Percentiles rank a stretch among this genome's conserved stretches.
Conservation (phyloP, 2,329 filamentous ascomycete genomes). For the Aspergillus flavus region DNA sequence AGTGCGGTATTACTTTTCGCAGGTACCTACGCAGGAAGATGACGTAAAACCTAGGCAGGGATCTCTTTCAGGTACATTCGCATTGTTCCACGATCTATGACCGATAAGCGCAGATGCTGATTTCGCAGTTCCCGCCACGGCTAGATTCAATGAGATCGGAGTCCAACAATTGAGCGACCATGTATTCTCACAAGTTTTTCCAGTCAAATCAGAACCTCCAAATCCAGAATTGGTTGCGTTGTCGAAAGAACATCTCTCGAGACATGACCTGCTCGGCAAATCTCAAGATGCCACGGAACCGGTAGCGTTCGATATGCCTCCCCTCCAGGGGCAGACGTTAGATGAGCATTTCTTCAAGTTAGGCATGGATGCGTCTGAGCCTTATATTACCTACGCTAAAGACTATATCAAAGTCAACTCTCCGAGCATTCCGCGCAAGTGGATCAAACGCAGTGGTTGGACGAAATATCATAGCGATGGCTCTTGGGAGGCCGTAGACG, state of each 20-base stretch:
- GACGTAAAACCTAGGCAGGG: slow-evolving; percentile 10
- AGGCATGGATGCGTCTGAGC: slow-evolving; percentile 82
- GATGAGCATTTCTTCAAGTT: slow-evolving; percentile 95
- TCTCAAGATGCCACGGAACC: slow-evolving; percentile 75
- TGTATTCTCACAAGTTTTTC: slow-evolving; percentile 83
- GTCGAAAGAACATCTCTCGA: slow-evolving; percentile 76
- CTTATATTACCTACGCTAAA: slow-evolving; percentile 75
- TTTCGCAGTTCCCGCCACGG: slow-evolving; percentile 45
- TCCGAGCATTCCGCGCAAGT: slow-evolving; percentile 67
- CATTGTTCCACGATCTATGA: not conserved
- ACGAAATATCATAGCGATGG: slow-evolving; percentile 86
- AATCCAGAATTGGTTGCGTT: slow-evolving; percentile 75
- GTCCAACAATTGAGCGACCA: slow-evolving; percentile 89
- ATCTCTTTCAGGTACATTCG: slow-evolving; percentile 33
- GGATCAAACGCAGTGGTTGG: slow-evolving; percentile 83
- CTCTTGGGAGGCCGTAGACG: slow-evolving; percentile 68
- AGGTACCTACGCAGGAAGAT: slow-evolving; percentile 14
- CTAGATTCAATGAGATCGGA: slow-evolving; percentile 88
- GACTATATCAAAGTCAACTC: slow-evolving; percentile 66
- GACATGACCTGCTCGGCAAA: slow-evolving; percentile 88
- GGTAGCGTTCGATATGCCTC: slow-evolving; percentile 83
- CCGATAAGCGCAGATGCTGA: slow-evolving; percentile 16
- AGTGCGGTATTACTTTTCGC: slow-evolving; percentile 17
- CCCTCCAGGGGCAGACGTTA: slow-evolving; percentile 74
- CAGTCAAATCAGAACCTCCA: slow-evolving; percentile 53